A percentile compares a stretch with the other conserved stretches of the same genome.
Evolutionary conservation across 768 basidiomycete genomes (phyloP).

Genomic region (Rhodosporidiobolus sp.): DNA sequence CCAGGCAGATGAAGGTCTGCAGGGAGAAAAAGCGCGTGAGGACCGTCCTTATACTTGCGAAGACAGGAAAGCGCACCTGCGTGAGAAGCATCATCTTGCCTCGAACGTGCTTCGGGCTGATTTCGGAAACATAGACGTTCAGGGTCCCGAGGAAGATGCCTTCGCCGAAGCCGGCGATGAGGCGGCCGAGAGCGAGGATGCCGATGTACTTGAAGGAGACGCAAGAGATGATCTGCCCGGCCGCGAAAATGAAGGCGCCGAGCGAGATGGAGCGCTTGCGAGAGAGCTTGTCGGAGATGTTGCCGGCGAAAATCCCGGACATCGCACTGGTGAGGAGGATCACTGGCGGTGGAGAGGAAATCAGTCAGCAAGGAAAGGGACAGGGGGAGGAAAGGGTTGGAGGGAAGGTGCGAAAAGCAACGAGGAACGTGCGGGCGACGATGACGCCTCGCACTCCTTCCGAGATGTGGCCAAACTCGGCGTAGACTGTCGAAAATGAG

Average conservation of each 20-base stretch:
- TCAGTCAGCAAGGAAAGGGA: not conserved
- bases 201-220: not conserved
- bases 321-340: conserved; percentile 40
- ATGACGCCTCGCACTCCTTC: conserved; percentile 10
- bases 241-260: conserved; percentile 53
- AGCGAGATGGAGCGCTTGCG: conserved; percentile 55
- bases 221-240: conserved; percentile 50
- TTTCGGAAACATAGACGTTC: conserved; percentile 13
- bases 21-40: not conserved
- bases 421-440: conserved; percentile 5
- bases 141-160: conserved; percentile 8
- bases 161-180: conserved; percentile 23
- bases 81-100: conserved; percentile 53
- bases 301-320: conserved; percentile 46
- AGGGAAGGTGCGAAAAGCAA: not conserved
- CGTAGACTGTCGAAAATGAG: not conserved
- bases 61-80: conserved; percentile 53
- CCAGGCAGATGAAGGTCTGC: conserved; percentile 52
- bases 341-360: conserved; percentile 46
- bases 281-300: conserved; percentile 55
- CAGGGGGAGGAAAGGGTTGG: too few relatives aligned
- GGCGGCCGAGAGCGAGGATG: conserved; percentile 10
- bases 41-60: too few relatives aligned
- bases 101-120: conserved; percentile 51
- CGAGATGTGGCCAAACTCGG: conserved; percentile 11